Evolutionary conservation across 1,284 basidiomycete genomes (phyloP).

Genomic region (Leccinum solheimii): DNA sequence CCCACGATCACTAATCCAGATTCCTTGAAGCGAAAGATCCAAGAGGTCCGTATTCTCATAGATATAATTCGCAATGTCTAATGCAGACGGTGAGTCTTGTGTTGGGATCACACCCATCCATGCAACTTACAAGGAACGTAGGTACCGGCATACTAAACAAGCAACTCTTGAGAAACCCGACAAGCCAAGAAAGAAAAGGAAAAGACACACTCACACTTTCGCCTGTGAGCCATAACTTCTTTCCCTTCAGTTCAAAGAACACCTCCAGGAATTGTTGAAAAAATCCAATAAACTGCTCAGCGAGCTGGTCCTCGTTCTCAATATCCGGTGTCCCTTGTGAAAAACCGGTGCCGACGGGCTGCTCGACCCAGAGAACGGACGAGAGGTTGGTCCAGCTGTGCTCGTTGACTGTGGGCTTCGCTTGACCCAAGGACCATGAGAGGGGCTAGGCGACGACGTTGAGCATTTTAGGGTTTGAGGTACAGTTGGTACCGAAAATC

Average conservation of each 20-base stretch:
- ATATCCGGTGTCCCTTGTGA: conserved; percentile 72
- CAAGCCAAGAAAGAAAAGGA: not conserved
- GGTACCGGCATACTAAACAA: conserved; percentile 53
- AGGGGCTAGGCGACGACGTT: conserved; percentile 48
- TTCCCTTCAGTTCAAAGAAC: conserved; percentile 67
- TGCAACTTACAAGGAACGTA: conserved; percentile 53
- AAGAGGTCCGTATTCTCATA: conserved; percentile 55
- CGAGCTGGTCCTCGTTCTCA: conserved; percentile 67
- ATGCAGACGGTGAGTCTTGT: not conserved
- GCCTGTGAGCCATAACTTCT: conserved; percentile 66
- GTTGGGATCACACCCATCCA: not conserved
- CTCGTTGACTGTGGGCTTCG: conserved; percentile 64
- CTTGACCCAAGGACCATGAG: conserved; percentile 65
- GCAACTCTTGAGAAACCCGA: not conserved
- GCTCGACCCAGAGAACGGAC: conserved; percentile 80
- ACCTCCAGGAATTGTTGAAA: conserved; percentile 74
- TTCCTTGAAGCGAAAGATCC: conserved; percentile 61
- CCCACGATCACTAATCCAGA: conserved; percentile 71
- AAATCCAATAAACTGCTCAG: conserved; percentile 50
- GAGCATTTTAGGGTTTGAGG: not conserved
- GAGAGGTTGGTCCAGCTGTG: conserved; percentile 83
- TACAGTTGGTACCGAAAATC: not conserved
- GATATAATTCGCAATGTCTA: conserved; percentile 75
- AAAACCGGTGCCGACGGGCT: conserved; percentile 83
- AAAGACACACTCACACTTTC: conserved; percentile 58